These are phyloP conservation scores for Alternaria tenuissima DNA, from an alignment of 2,329 filamentous ascomycete genomes.

Conservation along the genomic window DNA sequence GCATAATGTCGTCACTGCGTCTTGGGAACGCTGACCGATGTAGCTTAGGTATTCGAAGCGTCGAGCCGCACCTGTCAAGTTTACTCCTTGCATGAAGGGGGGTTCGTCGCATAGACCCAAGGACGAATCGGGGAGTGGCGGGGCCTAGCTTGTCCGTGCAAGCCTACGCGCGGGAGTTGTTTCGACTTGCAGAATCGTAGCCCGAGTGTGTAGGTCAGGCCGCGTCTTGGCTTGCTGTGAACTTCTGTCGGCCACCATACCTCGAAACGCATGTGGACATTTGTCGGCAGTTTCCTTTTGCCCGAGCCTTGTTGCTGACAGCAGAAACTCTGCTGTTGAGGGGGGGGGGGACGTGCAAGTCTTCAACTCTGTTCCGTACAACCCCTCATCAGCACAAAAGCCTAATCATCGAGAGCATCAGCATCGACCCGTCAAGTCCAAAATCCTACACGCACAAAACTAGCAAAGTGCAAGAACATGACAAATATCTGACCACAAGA, in stretches of 20 bases:
- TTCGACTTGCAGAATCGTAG: constrained; percentile 3
- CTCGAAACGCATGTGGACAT: background rate
- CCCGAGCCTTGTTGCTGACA: constrained; percentile 6
- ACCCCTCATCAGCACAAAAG: constrained; percentile 7
- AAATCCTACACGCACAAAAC: background rate
- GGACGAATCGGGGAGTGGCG: constrained; percentile 3
- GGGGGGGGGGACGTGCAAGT: background rate
- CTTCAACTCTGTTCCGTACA: background rate
- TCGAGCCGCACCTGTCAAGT: constrained; percentile 6
- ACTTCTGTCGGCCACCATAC: background rate
- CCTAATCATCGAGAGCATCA: background rate
- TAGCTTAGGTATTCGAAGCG: background rate
- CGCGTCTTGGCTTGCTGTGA: background rate
- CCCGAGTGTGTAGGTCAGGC: background rate
- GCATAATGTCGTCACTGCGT: constrained; percentile 23
- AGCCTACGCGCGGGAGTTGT: constrained; percentile 3
- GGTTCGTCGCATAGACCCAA: constrained; percentile 11
- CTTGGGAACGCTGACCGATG: constrained; percentile 3
- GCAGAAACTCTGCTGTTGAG: constrained; percentile 1
- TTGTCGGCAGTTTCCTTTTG: constrained; percentile 4
- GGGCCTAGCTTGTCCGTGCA: constrained; percentile 1
- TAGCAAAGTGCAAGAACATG: constrained; percentile 7
- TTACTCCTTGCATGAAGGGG: constrained; percentile 5
- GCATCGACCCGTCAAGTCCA: background rate
- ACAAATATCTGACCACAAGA: constrained; percentile 11